phyloP scores from a whole-genome alignment of 805 yeast genomes.

The Yarrowia deformans region DNA sequence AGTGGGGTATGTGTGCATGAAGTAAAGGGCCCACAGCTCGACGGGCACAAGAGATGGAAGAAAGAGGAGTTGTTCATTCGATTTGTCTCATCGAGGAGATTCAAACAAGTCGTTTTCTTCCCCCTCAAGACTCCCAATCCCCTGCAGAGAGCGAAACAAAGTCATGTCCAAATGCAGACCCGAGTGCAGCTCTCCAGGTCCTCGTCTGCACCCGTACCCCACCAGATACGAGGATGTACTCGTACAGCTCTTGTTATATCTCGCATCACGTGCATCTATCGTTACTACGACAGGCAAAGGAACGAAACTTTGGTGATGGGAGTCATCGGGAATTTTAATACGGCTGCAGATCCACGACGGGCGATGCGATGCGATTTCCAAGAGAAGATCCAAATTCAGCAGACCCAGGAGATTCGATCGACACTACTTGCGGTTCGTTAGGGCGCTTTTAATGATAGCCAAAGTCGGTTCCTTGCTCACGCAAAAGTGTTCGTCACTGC shows the following conservation, averaged over 20 bases:
- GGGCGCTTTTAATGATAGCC: not conserved
- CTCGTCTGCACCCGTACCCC: slow-evolving; percentile 4
- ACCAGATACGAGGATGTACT: not conserved
- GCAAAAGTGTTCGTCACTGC: slow-evolving; percentile 10
- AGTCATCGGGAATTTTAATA: not conserved
- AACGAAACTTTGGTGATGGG: slow-evolving; percentile 6
- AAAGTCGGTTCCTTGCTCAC: not conserved
- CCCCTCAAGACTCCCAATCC: too few species aligned
- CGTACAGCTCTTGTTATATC: not conserved
- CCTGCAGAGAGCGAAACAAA: not conserved
- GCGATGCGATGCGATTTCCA: not conserved
- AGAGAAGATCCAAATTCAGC: not conserved
- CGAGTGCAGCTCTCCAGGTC: not conserved
- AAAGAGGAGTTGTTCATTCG: not conserved
- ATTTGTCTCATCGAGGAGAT: not conserved
- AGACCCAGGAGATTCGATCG: not conserved
- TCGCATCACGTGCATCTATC: not conserved
- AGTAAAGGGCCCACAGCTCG: not conserved
- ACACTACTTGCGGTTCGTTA: not conserved
- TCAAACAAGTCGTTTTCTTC: not conserved
- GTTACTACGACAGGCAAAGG: slow-evolving; percentile 6
- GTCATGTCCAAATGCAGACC: slow-evolving; percentile 3
- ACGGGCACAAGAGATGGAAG: not conserved
- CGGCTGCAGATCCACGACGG: not conserved
- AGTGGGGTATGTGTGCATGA: too few species aligned